Evolutionary conservation across 331 rosid genomes (phyloP).

Genomic region (Malus hybrid): DNA sequence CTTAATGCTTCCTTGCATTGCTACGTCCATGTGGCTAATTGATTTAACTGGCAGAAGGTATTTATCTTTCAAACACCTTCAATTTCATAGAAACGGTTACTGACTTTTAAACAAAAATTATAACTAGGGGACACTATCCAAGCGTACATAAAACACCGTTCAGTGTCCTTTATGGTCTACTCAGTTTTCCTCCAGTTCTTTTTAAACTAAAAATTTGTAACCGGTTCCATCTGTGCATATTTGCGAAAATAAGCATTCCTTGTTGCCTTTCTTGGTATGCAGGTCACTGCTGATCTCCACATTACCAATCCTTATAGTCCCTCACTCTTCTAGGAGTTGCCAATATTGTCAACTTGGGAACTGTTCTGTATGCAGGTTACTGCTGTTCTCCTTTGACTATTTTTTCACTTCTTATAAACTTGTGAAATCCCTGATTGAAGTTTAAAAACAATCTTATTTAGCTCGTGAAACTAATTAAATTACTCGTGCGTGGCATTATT

Average conservation of each 20-base stretch:
- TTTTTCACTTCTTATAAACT: too few species aligned
- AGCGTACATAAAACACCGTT: too few species aligned
- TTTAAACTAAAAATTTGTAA: too few species aligned
- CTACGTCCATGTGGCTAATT: slow-evolving; percentile 53
- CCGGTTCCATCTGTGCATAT: too few species aligned
- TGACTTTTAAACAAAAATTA: too few species aligned
- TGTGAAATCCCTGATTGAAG: too few species aligned
- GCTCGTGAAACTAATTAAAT: too few species aligned
- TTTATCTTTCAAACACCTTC: background rate
- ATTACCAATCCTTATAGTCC: slow-evolving; percentile 40
- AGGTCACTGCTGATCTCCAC: slow-evolving; percentile 55
- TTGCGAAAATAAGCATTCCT: background rate
- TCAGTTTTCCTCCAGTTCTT: too few species aligned
- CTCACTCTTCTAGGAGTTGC: slow-evolving; percentile 31
- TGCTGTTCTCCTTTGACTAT: slow-evolving; percentile 23
- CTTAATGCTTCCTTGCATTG: slow-evolving; percentile 65
- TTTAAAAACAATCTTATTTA: too few species aligned
- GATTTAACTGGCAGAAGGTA: slow-evolving; percentile 69
- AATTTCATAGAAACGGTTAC: background rate
- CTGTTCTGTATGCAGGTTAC: slow-evolving; percentile 23
- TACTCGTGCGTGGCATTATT: too few species aligned
- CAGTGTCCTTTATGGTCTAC: too few species aligned
- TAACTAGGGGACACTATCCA: too few species aligned
- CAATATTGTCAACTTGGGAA: slow-evolving; percentile 21
- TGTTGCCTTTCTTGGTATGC: slow-evolving; percentile 17